Percentiles rank a stretch among this genome's conserved stretches.
Conservation (phyloP, 1,284 basidiomycete species). For the Trichosporon asahii region DNA sequence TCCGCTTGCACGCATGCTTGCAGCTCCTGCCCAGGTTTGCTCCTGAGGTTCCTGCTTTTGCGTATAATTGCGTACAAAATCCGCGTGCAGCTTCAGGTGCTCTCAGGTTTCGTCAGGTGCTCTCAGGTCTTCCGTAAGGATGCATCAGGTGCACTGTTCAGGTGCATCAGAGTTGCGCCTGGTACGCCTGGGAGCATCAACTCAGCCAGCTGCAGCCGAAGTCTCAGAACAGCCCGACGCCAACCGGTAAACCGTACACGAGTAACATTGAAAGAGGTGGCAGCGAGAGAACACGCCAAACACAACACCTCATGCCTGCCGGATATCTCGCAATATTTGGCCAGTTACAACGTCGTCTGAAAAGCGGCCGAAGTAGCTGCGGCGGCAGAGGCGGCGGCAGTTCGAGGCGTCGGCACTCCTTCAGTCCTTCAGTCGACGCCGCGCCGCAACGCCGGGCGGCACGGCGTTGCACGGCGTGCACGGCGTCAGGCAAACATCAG, state of each 20-base stretch:
- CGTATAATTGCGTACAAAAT: no score
- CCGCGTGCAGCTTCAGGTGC: no score
- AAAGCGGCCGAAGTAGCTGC: no score
- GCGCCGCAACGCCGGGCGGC: not conserved
- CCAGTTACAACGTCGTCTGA: not conserved
- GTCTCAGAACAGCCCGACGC: not conserved
- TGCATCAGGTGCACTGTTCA: no score
- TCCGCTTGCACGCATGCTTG: no score
- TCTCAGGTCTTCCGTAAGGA: no score
- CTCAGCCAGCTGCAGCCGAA: not conserved
- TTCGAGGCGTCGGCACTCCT: not conserved
- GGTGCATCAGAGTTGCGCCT: no score
- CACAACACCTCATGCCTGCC: not conserved
- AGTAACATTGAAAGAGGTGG: not conserved
- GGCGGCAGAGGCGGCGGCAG: not conserved
- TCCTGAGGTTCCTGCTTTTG: no score
- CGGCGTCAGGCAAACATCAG: no score
- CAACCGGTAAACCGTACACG: not conserved
- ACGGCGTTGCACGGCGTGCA: no score
- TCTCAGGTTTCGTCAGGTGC: no score
- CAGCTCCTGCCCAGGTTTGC: no score
- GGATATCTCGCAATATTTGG: not conserved
- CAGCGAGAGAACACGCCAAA: not conserved
- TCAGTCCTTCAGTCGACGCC: not conserved
- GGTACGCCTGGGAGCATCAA: not conserved